A percentile compares a stretch with the other conserved stretches of the same genome.
phyloP scores from a whole-genome alignment of 257 asterid genomes.

The Rubia yunnanensis region DNA sequence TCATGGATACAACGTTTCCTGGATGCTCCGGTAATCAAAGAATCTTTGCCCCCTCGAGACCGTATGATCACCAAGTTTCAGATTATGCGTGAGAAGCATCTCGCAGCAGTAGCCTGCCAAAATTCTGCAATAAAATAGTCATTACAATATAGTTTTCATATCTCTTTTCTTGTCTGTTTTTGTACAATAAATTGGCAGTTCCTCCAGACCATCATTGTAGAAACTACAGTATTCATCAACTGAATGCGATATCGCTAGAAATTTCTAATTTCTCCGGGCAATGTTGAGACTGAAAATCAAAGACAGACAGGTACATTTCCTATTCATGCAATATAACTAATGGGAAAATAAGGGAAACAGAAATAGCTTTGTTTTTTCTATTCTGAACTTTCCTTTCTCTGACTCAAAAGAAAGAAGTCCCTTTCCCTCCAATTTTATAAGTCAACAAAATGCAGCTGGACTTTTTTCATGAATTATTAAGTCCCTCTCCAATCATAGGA shows the following conservation, averaged over 20 bases:
- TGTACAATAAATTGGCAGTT: not conserved
- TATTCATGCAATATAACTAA: not conserved
- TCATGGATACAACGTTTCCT: slow-evolving; percentile 43
- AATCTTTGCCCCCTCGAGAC: slow-evolving; percentile 53
- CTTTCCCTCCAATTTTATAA: not conserved
- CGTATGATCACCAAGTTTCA: slow-evolving; percentile 38
- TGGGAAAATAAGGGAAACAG: not conserved
- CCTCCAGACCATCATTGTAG: not conserved
- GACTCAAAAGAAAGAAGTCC: not conserved
- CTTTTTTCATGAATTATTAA: not conserved
- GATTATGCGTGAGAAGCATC: slow-evolving; percentile 24
- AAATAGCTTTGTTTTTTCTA: not conserved
- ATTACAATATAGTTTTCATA: not conserved
- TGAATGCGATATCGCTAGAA: not conserved
- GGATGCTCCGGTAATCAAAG: slow-evolving; percentile 38
- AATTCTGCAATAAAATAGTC: not conserved
- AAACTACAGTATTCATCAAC: not conserved
- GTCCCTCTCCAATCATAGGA: not conserved
- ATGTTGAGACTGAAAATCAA: not conserved
- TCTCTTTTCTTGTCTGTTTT: not conserved
- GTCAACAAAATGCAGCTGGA: not conserved
- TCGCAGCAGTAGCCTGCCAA: slow-evolving; percentile 9
- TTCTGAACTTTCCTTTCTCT: not conserved
- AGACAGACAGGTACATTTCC: too few relatives aligned
- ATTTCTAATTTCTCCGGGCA: not conserved